Evolutionary conservation across 371 early-diverging fungal genomes (phyloP).

Genomic region (Mortierella sp.): DNA sequence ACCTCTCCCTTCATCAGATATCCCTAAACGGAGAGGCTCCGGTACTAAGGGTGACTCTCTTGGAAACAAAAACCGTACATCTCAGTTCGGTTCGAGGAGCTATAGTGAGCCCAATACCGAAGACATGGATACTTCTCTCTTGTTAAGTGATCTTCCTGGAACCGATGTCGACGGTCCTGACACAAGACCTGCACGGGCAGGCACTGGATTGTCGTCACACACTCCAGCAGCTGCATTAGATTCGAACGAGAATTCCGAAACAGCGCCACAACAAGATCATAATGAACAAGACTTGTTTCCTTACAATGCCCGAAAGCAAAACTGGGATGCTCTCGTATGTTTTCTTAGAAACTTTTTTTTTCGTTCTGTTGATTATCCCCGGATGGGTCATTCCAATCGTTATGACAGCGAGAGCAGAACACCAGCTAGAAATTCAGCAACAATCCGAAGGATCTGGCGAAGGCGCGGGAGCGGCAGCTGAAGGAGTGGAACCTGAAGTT

Average conservation of each 20-base stretch:
- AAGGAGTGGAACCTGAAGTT: slow-evolving; percentile 2
- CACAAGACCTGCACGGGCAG: too few species aligned
- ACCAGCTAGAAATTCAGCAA: slow-evolving; percentile 1
- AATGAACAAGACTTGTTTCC: slow-evolving; percentile 31
- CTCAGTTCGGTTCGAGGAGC: not conserved
- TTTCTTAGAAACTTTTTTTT: slow-evolving; percentile 39
- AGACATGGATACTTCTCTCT: slow-evolving; percentile 14
- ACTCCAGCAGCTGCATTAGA: not conserved
- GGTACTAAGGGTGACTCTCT: not conserved
- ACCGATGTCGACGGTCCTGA: not conserved
- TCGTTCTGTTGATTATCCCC: slow-evolving; percentile 38
- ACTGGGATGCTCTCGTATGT: slow-evolving; percentile 15
- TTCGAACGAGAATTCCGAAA: not conserved
- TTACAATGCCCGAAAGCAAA: slow-evolving; percentile 29
- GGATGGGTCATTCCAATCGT: slow-evolving; percentile 41
- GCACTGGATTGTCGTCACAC: not conserved
- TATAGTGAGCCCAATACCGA: slow-evolving; percentile 12
- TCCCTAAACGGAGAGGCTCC: not conserved
- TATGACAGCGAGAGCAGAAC: slow-evolving; percentile 23
- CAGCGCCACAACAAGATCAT: not conserved
- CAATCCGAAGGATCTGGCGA: not conserved
- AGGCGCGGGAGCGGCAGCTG: not conserved
- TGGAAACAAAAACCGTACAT: not conserved
- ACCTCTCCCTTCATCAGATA: not conserved
- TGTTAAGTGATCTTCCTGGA: slow-evolving; percentile 4